Evolutionary conservation across 306 rosid genomes (phyloP).

Genomic region (Abrus pulchellus): DNA sequence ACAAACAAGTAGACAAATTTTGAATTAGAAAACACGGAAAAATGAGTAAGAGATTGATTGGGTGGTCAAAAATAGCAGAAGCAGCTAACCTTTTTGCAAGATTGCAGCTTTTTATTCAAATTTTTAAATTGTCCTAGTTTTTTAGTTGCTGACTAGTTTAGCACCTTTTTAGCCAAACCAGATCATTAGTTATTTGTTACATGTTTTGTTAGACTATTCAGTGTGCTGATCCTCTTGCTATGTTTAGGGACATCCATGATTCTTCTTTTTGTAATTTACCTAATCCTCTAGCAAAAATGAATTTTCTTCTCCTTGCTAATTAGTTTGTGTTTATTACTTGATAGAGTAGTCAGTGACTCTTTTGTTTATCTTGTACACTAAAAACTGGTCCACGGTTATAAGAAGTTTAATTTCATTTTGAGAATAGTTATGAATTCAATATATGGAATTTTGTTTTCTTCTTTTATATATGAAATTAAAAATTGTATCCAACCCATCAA

Average conservation of each 20-base stretch:
- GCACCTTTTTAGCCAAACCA: constrained; percentile 42
- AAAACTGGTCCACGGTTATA: neutral
- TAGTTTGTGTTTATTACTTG: constrained; percentile 1
- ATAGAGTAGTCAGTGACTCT: neutral
- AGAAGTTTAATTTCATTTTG: neutral
- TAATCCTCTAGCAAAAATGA: neutral
- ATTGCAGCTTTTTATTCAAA: constrained; percentile 42
- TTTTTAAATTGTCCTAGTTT: constrained; percentile 6
- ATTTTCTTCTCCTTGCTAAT: constrained; percentile 23
- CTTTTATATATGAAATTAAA: neutral
- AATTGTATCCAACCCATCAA: neutral
- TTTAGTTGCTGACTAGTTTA: constrained; percentile 7
- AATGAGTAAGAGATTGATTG: constrained; percentile 11
- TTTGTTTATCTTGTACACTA: constrained; percentile 22
- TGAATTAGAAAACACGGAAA: constrained; percentile 32
- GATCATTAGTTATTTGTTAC: constrained; percentile 29
- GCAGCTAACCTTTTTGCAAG: constrained; percentile 6
- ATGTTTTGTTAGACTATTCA: constrained; percentile 26
- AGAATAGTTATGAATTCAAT: neutral
- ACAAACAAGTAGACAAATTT: constrained; percentile 6
- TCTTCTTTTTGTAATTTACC: constrained; percentile 26
- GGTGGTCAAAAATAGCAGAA: neutral
- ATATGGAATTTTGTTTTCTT: neutral
- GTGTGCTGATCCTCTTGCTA: constrained; percentile 25
- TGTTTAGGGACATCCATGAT: constrained; percentile 40